Evolutionary conservation across 2,329 filamentous ascomycete species (phyloP), one percentile per base, ranked within the genome.

Genomic region (Diplodia intermedia): DNA sequence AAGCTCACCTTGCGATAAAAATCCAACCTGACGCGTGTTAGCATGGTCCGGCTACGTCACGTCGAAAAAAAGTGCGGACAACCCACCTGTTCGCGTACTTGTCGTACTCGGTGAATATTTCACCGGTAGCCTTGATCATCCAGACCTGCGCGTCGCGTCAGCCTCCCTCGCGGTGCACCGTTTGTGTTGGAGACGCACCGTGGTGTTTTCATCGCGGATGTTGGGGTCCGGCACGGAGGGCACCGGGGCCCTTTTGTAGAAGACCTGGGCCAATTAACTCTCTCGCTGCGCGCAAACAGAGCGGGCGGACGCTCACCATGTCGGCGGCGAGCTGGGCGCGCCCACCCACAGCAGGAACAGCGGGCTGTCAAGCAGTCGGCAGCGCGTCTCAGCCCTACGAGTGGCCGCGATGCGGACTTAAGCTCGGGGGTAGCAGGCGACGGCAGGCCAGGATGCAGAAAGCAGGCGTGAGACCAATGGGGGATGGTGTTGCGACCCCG

Each of bases 181-280:
- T 71, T 29, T 72, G 72, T 29, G 20, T 62, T 14, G 36, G 23
- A 69, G 67, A 77, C 86, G 74, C 85, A 94, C 94, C 87, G 98
- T 93, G 73, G 88, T 86, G 75, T 91, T 89, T 72, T 97, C 92
- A 83, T 95, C 89, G 73, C 93, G 86, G 72, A 94, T 87, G 65
- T 86, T 83, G 26, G 91, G 90, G 57, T 86, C 85, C 61, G 91
- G 86, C 72, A 94, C 84, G 78, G 93, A 91, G 81, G 92, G 89
- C 76, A 98, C 93, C 68, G 94, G 94, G 82, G 98, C 98, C 75
- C 95, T 89, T 84, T 98, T 98, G 81, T 92, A 97, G 71, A 97
- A 86, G 74, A 99, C 94, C 94, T 98, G 77, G 62, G 65, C 29
- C 11, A 61, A 68, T 79, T 66, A 79, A 73, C 75, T 52, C 14